These are phyloP conservation scores for Deinandra increscens DNA, from an alignment of 129 eudicot species.

Conservation along the genomic window DNA sequence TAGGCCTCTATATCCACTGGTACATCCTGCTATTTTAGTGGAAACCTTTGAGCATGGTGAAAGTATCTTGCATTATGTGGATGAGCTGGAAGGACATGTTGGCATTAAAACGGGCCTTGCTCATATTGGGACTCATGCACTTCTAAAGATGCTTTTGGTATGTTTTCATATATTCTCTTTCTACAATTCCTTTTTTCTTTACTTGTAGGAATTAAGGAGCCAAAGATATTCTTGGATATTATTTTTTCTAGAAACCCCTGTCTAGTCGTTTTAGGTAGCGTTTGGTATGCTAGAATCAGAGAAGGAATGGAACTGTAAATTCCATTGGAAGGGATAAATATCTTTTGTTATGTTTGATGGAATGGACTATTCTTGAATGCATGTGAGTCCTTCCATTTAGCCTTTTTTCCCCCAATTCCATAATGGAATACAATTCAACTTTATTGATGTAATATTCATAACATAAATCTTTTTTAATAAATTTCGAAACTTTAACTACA, in stretches of 20 bases:
- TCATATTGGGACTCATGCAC: slow-evolving; percentile 92
- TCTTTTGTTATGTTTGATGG: not conserved
- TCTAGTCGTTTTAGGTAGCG: not conserved
- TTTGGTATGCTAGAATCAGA: not conserved
- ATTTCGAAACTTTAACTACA: not conserved
- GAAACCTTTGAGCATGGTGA: slow-evolving; percentile 96
- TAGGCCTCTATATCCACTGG: slow-evolving; percentile 88
- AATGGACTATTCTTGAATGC: not conserved
- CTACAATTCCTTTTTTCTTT: not conserved
- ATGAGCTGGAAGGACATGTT: slow-evolving; percentile 62
- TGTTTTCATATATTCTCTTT: not conserved
- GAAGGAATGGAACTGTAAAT: not conserved
- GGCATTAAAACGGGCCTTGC: slow-evolving; percentile 75
- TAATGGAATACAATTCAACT: not conserved
- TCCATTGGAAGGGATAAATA: not conserved
- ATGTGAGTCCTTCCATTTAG: not conserved
- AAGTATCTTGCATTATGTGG: slow-evolving; percentile 68
- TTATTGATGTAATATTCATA: not conserved
- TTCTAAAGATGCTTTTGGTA: slow-evolving; percentile 92
- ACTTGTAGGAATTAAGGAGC: slow-evolving; percentile 4
- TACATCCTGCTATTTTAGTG: slow-evolving; percentile 95
- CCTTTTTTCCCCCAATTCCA: not conserved
- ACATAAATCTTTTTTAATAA: not conserved
- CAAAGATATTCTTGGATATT: not conserved
- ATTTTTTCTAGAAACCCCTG: not conserved